A percentile compares a stretch with the other conserved stretches of the same genome.
These are phyloP conservation scores for Lentinula boryana DNA, from an alignment of 768 basidiomycete species.

Conservation along the genomic window DNA sequence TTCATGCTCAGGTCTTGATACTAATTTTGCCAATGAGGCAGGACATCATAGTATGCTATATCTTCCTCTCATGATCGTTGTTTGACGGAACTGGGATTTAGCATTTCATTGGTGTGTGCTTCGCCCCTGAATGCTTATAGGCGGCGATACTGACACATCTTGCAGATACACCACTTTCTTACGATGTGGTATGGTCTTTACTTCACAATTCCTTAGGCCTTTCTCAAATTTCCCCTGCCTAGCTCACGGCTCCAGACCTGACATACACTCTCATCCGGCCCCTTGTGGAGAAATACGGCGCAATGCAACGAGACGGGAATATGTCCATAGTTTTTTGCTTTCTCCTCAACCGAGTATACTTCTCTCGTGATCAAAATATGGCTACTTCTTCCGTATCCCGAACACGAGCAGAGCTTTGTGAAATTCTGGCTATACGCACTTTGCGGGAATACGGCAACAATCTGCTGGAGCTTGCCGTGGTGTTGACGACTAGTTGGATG, in stretches of 20 bases:
- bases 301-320: conserved; percentile 68
- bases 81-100: conserved; percentile 20
- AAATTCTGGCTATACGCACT: conserved; percentile 79
- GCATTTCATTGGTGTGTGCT: conserved; percentile 63
- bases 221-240: conserved; percentile 3
- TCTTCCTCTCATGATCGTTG: background rate
- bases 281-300: conserved; percentile 79
- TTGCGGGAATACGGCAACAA: conserved; percentile 68
- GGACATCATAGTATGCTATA: conserved; percentile 52
- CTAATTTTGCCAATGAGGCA: conserved; percentile 21
- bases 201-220: background rate
- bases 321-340: conserved; percentile 84
- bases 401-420: conserved; percentile 79
- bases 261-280: conserved; percentile 89
- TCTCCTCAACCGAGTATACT: conserved; percentile 82
- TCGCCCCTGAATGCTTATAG: background rate
- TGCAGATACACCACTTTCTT: conserved; percentile 76
- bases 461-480: conserved; percentile 62
- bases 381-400: conserved; percentile 63
- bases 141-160: background rate
- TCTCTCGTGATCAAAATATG: conserved; percentile 71
- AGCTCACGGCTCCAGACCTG: conserved; percentile 82
- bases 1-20: background rate
- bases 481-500: conserved; percentile 73
- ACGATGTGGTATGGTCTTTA: conserved; percentile 59